phyloP scores from a whole-genome alignment of 108 stramenopile species.

The Skeletonema costatum region DNA sequence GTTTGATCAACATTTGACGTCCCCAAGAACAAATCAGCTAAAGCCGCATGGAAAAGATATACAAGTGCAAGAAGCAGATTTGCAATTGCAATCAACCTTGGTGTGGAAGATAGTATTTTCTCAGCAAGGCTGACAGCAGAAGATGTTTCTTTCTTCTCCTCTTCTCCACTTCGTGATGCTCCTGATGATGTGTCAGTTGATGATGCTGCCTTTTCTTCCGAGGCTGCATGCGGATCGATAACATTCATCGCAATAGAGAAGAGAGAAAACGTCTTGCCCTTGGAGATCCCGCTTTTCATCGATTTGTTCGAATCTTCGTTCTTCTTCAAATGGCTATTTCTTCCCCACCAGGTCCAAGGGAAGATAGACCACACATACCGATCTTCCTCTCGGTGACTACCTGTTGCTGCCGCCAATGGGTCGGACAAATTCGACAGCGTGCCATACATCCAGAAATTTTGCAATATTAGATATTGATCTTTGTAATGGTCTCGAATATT shows the following conservation, averaged over 20 bases:
- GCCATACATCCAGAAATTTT: not conserved
- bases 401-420: not conserved
- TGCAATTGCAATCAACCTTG: slow-evolving; percentile 69
- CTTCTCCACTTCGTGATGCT: not conserved
- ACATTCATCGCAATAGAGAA: not conserved
- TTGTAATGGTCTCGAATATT: not conserved
- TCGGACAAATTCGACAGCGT: not conserved
- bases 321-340: not conserved
- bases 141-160: not conserved
- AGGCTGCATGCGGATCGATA: not conserved
- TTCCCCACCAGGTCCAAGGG: not conserved
- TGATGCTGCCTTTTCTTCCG: not conserved
- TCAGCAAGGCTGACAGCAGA: slow-evolving; percentile 54
- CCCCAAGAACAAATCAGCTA: slow-evolving; percentile 76
- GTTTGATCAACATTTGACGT: not conserved
- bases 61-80: slow-evolving; percentile 68
- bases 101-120: slow-evolving; percentile 68
- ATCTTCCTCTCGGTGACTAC: not conserved
- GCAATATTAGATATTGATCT: not conserved
- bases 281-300: not conserved
- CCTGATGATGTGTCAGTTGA: not conserved
- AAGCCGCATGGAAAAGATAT: slow-evolving; percentile 64
- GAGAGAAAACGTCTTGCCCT: not conserved
- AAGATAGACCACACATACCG: not conserved
- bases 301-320: not conserved